Base-by-base conservation (phyloP, 2,329 filamentous ascomycete genomes). In the Diaporthe citriasiana region DNA sequence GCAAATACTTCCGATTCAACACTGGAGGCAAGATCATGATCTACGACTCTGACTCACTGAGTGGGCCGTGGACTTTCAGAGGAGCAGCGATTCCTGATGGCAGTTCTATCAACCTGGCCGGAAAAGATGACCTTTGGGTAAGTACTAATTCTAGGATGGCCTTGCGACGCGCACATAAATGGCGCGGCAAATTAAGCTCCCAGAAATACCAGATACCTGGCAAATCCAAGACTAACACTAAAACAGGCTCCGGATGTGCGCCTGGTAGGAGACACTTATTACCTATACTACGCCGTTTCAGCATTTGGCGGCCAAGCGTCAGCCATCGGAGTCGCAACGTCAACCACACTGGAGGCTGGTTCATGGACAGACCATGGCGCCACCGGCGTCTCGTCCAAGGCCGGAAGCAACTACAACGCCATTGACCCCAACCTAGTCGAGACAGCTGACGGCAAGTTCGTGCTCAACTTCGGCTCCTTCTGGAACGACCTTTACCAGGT, bases 231-330 rank as follows among this genome's bases (percentile, higher is more conserved):
- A 27, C 38, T 63, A 45, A 63, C 27, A n/a, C 15, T 27, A 15
- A 19, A 2, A 9, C 57, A 91, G 90, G 92, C 92, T 2, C 92
- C 92, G 0, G 92, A 93, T 77, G 88, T 92, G 25, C 82, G 83
- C 27, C 82, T 88, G n/a, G 84, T 93, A 22, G 88, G 88, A 74
- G 83, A 82, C 70, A 84, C 85, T 0, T 93, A 92, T 83, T 88
- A 92, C 77, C 87, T 94, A n/a, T 93, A 92, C 85, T 93, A 93
- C 82, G 85, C 88, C 2, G 90, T 93, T 22, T 90, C 87, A 30
- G 84, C 87, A 0, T 92, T 92, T 76, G 91, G 91, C 0, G 87
- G 84, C 0, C 89, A 92, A 76, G 82, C 86, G 79, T 91, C 89
- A 0, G 89, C 89, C 50, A 93, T 93, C 76, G 92, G 92, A n/a